Evolutionary conservation across 345 rosid species (phyloP).

Genomic region (Sisymbrium irio): DNA sequence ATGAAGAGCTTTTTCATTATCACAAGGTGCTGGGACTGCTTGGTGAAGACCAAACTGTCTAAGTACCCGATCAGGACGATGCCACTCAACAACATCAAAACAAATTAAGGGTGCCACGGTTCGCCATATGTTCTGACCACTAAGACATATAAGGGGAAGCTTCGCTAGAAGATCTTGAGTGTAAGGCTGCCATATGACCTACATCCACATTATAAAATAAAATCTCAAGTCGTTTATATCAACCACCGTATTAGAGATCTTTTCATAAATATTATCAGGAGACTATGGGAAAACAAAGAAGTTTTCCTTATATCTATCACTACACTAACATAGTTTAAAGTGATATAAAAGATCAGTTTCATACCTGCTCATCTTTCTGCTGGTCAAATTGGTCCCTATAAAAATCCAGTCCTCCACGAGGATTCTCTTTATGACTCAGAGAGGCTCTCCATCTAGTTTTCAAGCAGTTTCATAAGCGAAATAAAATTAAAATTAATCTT

Average conservation of each 20-base stretch:
- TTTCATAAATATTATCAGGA: too few relatives aligned
- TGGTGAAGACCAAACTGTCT: constrained; percentile 41
- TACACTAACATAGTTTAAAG: background rate
- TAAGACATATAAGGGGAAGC: constrained; percentile 38
- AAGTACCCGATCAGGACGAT: constrained; percentile 40
- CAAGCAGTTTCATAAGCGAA: constrained; percentile 29
- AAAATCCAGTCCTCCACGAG: constrained; percentile 42
- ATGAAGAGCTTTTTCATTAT: constrained; percentile 40
- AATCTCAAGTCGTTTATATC: background rate
- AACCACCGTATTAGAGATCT: background rate
- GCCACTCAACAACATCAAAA: constrained; percentile 43
- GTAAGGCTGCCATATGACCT: constrained; percentile 41
- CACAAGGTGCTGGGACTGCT: constrained; percentile 36
- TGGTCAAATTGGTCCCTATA: constrained; percentile 43
- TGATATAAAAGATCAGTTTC: background rate
- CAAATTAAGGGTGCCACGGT: constrained; percentile 35
- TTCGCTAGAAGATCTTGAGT: constrained; percentile 31
- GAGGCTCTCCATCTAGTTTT: constrained; percentile 45
- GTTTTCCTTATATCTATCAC: too few relatives aligned
- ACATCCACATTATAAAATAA: constrained; percentile 15
- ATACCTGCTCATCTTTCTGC: constrained; percentile 43
- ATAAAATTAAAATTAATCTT: constrained; percentile 1
- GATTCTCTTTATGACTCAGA: constrained; percentile 42
- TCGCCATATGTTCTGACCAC: constrained; percentile 39
- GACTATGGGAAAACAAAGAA: too few relatives aligned